These are phyloP conservation scores for Rubia occidens DNA, from an alignment of 305 asterid genomes.

Conservation along the genomic window DNA sequence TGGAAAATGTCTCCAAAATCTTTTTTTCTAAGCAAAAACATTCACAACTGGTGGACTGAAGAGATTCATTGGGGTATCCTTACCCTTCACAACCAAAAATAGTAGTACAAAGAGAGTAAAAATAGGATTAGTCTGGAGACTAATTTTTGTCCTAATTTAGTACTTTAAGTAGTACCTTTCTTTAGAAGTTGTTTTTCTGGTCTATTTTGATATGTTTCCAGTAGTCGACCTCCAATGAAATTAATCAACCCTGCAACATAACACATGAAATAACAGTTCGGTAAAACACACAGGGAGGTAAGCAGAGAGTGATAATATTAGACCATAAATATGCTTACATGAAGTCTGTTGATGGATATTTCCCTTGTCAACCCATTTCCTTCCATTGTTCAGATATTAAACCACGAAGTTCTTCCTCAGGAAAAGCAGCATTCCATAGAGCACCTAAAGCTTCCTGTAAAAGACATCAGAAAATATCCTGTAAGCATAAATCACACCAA, in stretches of 20 bases:
- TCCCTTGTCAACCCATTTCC: conserved; percentile 99
- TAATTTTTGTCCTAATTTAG: no score
- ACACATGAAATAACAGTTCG: conserved; percentile 11
- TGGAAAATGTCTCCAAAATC: no score
- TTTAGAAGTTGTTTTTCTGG: no score
- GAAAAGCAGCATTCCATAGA: conserved; percentile 88
- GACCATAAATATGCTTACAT: conserved; percentile 33
- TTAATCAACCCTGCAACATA: conserved; percentile 72
- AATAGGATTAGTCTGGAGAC: no score
- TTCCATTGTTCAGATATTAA: conserved; percentile 98
- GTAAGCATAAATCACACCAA: background rate
- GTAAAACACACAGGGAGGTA: background rate
- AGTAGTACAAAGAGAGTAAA: no score
- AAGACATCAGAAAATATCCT: conserved; percentile 10
- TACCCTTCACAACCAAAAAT: no score
- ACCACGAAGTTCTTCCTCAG: conserved; percentile 63
- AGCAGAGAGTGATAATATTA: background rate
- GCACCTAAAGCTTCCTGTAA: conserved; percentile 74
- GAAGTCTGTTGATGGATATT: conserved; percentile 99
- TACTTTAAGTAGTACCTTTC: no score
- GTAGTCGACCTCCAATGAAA: conserved; percentile 53
- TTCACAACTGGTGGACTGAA: no score
- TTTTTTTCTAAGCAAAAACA: no score
- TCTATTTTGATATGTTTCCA: no score
- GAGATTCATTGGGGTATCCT: no score